A percentile compares a stretch with the other conserved stretches of the same genome.
Evolutionary conservation across 352 stramenopile genomes (phyloP).

Genomic region (Phytophthora lateralis): DNA sequence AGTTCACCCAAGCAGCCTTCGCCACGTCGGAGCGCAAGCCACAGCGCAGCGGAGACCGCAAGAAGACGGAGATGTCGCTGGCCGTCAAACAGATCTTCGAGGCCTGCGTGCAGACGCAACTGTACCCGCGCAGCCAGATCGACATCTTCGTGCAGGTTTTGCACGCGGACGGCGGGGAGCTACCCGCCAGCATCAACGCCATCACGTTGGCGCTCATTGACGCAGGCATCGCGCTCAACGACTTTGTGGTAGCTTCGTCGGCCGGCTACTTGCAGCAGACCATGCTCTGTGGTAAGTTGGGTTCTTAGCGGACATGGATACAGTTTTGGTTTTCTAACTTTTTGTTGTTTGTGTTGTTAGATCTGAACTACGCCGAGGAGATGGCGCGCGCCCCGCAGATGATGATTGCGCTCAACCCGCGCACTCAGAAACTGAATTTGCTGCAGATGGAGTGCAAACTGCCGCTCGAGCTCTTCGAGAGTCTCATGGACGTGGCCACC

Average conservation of each 20-base stretch:
- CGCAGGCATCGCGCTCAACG: constrained; percentile 90
- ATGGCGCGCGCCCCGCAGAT: constrained; percentile 87
- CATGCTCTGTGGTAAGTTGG: constrained; percentile 81
- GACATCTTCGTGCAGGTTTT: constrained; percentile 93
- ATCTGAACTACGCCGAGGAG: constrained; percentile 92
- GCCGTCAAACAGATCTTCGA: constrained; percentile 93
- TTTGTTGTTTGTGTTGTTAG: constrained; percentile 32
- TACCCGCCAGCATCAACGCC: constrained; percentile 91
- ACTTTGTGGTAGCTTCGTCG: constrained; percentile 91
- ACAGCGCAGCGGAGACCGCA: constrained; percentile 81
- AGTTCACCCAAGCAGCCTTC: constrained; percentile 90
- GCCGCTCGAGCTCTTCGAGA: constrained; percentile 88
- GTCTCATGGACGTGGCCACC: constrained; percentile 80
- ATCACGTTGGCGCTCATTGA: constrained; percentile 91
- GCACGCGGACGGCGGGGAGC: constrained; percentile 88
- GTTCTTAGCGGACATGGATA: constrained; percentile 3
- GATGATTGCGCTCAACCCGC: constrained; percentile 87
- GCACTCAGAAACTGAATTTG: constrained; percentile 86
- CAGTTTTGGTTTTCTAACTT: background rate
- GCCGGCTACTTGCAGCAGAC: constrained; percentile 91
- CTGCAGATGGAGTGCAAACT: constrained; percentile 93
- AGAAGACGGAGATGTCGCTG: constrained; percentile 88
- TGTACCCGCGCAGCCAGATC: constrained; percentile 93
- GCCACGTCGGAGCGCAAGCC: constrained; percentile 86
- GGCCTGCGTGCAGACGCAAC: constrained; percentile 89